phyloP scores from a whole-genome alignment of 331 rosid species.

The Quercus lobata region DNA sequence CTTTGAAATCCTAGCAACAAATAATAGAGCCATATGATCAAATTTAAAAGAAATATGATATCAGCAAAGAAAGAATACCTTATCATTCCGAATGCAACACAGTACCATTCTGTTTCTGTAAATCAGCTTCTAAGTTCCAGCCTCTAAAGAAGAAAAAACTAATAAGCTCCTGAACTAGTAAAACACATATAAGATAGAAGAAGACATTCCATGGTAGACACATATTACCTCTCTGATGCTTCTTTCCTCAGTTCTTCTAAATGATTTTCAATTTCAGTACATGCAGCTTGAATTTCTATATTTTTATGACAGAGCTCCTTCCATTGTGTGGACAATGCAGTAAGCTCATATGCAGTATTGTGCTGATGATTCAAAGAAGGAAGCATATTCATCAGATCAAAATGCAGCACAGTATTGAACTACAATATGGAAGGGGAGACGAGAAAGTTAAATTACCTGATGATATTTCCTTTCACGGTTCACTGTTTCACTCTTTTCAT shows the following conservation, averaged over 20 bases:
- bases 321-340: constrained; percentile 89
- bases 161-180: constrained; percentile 10
- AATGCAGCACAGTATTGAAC: constrained; percentile 5
- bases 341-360: constrained; percentile 89
- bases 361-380: constrained; percentile 47
- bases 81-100: constrained; percentile 27
- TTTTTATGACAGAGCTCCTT: constrained; percentile 86
- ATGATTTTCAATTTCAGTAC: constrained; percentile 57
- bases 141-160: constrained; percentile 38
- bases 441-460: constrained; percentile 55
- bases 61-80: constrained; percentile 25
- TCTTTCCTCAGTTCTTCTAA: constrained; percentile 58
- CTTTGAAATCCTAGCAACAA: neutral
- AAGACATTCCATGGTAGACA: neutral
- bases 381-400: neutral
- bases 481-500: constrained; percentile 76
- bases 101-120: constrained; percentile 56
- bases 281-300: constrained; percentile 72
- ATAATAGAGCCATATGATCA: neutral
- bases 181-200: constrained; percentile 16
- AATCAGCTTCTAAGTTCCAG: constrained; percentile 63
- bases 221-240: constrained; percentile 63
- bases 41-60: neutral
- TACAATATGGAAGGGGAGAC: neutral
- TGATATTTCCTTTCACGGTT: constrained; percentile 95